Evolutionary conservation across 805 yeast genomes (phyloP).

Genomic region (Saccharomycopsis sp.): DNA sequence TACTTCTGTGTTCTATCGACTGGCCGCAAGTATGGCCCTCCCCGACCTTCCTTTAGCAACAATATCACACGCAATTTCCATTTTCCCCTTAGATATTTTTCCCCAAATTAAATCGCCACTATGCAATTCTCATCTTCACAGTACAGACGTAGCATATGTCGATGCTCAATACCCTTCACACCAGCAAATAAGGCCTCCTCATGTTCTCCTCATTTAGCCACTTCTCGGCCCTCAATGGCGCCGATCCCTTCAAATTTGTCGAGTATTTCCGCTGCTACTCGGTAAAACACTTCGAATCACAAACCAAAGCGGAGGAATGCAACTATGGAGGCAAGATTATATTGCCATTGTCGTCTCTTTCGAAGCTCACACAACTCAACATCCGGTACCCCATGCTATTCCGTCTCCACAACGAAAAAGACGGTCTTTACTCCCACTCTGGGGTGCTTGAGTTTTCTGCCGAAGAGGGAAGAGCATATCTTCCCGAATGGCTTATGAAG

Average conservation of each 20-base stretch:
- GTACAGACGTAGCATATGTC: no score
- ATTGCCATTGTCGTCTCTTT: constrained; percentile 87
- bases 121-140: no score
- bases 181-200: no score
- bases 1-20: no score
- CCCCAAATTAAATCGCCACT: no score
- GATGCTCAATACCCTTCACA: no score
- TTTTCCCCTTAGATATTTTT: no score
- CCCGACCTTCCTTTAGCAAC: no score
- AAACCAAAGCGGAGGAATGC: constrained; percentile 62
- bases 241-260: constrained; percentile 40
- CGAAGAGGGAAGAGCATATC: constrained; percentile 90
- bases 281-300: constrained; percentile 68
- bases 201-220: not conserved
- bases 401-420: constrained; percentile 55
- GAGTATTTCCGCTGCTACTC: constrained; percentile 93
- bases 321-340: constrained; percentile 95
- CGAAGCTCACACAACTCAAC: constrained; percentile 81
- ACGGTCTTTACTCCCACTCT: constrained; percentile 52
- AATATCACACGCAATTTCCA: no score
- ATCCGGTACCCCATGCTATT: constrained; percentile 96
- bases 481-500: constrained; percentile 96
- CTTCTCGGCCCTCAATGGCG: not conserved
- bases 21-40: no score
- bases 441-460: constrained; percentile 97